phyloP scores from a whole-genome alignment of 108 stramenopile genomes.

The Cyclotella kingstonii region DNA sequence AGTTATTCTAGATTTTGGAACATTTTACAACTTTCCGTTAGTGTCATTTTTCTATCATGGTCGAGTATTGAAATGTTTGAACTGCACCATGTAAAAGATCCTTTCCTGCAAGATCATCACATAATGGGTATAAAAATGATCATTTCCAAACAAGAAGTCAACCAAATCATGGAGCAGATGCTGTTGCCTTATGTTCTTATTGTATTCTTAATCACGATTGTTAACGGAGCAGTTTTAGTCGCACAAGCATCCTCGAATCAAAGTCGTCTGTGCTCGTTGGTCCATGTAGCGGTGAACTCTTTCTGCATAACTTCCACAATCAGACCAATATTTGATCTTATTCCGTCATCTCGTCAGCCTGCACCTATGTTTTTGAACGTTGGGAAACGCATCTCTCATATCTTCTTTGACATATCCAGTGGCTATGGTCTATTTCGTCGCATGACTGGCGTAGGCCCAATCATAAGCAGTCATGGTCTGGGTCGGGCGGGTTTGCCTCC shows the following conservation, averaged over 20 bases:
- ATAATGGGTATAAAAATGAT: constrained; percentile 27
- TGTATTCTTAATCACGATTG: constrained; percentile 6
- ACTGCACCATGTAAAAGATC: constrained; percentile 8
- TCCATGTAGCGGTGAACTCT: constrained; percentile 17
- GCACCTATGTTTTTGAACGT: background rate
- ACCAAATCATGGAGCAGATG: constrained; percentile 14
- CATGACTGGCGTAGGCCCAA: constrained; percentile 74
- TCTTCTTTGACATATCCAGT: constrained; percentile 1
- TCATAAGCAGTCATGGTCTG: background rate
- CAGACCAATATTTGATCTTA: constrained; percentile 34
- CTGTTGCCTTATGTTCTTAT: constrained; percentile 16
- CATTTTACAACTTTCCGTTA: background rate
- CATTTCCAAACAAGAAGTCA: constrained; percentile 30
- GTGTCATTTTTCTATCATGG: constrained; percentile 18
- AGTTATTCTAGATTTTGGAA: background rate
- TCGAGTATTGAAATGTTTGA: constrained; percentile 33
- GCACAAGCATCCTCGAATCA: background rate
- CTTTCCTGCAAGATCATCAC: background rate
- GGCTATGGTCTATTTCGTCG: constrained; percentile 75
- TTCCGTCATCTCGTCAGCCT: constrained; percentile 14
- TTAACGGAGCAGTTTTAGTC: constrained; percentile 1
- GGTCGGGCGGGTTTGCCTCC: constrained; percentile 58
- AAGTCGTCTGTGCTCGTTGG: constrained; percentile 11
- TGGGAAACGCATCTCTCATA: background rate
- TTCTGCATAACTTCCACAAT: constrained; percentile 35